phyloP scores from a whole-genome alignment of 352 stramenopile species.

The Globisporangium nagaii region DNA sequence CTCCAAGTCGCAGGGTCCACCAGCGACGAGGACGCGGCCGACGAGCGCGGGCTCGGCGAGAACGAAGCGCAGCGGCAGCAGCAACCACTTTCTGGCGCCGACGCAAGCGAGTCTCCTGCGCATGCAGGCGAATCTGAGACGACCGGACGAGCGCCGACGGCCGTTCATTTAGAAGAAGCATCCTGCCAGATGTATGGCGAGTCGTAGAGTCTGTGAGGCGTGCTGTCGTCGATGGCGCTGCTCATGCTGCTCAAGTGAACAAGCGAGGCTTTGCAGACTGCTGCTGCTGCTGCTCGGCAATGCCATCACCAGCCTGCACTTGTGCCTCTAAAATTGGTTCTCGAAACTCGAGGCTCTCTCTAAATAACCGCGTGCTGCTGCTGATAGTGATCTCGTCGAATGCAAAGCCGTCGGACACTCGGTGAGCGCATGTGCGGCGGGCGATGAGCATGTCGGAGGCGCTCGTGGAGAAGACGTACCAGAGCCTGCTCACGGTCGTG shows the following conservation, averaged over 20 bases:
- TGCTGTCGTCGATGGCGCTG: not conserved
- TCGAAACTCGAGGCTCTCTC: too few relatives aligned
- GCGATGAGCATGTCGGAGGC: conserved; percentile 11
- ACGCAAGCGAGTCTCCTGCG: conserved; percentile 65
- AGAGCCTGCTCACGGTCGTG: conserved; percentile 52
- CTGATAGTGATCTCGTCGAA: not conserved
- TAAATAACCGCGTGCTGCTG: too few relatives aligned
- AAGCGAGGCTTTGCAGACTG: too few relatives aligned
- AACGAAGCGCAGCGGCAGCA: conserved; percentile 25
- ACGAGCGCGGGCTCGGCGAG: not conserved
- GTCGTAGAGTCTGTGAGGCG: too few relatives aligned
- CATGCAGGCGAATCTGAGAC: conserved; percentile 21
- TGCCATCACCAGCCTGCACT: too few relatives aligned
- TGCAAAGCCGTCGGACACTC: not conserved
- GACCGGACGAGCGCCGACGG: conserved; percentile 19
- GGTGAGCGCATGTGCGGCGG: not conserved
- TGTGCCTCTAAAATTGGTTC: too few relatives aligned
- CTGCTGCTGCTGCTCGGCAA: too few relatives aligned
- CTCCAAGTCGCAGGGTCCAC: conserved; percentile 13
- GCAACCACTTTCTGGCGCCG: conserved; percentile 57
- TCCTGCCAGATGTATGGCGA: too few relatives aligned
- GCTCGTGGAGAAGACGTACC: conserved; percentile 61
- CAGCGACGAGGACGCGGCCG: conserved; percentile 1
- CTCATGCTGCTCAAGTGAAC: not conserved
- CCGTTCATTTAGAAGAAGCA: conserved; percentile 36